Conservation (phyloP, 768 basidiomycete genomes). For the Lentinula sp. region DNA sequence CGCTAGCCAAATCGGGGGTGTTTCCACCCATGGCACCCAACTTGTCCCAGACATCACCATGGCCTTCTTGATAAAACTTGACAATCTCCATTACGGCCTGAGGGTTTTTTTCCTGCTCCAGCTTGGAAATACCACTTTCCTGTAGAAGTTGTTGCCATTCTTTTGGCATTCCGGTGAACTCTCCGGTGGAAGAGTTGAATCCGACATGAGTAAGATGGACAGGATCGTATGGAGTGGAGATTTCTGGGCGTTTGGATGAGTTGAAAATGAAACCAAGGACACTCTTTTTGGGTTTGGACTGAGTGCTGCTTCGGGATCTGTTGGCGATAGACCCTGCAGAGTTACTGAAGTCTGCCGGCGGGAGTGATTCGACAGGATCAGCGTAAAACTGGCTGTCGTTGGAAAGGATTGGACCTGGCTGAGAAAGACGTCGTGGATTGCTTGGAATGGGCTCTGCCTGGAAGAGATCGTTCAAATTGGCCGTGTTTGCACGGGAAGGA, state of each 20-base stretch:
- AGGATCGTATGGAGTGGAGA: conserved; percentile 97
- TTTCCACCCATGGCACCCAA: conserved; percentile 52
- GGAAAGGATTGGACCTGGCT: not conserved
- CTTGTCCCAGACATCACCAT: conserved; percentile 82
- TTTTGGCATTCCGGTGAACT: conserved; percentile 96
- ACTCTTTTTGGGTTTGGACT: conserved; percentile 52
- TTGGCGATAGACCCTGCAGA: conserved; percentile 1
- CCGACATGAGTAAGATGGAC: conserved; percentile 99
- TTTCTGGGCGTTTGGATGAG: conserved; percentile 75
- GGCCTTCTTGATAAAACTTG: conserved; percentile 93
- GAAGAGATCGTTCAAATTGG: conserved; percentile 72
- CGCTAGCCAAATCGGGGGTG: conserved; percentile 11
- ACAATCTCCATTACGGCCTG: conserved; percentile 98
- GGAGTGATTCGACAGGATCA: conserved; percentile 37
- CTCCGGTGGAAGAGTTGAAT: conserved; percentile 97
- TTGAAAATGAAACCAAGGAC: conserved; percentile 77
- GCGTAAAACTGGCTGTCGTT: conserved; percentile 30
- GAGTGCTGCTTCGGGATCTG: conserved; percentile 42
- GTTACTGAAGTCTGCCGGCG: conserved; percentile 15
- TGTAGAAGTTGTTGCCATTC: conserved; percentile 98
- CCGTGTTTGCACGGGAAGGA: conserved; percentile 82
- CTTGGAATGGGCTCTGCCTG: conserved; percentile 15
- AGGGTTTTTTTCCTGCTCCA: conserved; percentile 96
- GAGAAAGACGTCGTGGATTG: not conserved
- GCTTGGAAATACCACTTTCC: conserved; percentile 90